Evolutionary conservation across 768 basidiomycete species (phyloP).

Genomic region (Mycena epipterygia): DNA sequence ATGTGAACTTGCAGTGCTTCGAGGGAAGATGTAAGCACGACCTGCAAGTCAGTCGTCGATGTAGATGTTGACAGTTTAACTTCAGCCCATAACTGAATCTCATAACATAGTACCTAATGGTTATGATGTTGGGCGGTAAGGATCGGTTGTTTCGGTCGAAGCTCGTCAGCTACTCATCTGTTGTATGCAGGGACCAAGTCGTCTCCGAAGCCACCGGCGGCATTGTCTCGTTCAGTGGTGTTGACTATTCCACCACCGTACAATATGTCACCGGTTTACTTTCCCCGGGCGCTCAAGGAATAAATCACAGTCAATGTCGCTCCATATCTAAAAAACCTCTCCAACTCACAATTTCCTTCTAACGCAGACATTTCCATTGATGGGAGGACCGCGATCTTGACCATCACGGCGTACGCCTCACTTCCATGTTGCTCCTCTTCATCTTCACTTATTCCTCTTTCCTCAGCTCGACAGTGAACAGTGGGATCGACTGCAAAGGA

Average conservation of each 20-base stretch:
- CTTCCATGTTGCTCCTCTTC: background rate
- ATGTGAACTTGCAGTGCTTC: conserved; percentile 16
- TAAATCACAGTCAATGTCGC: conserved; percentile 59
- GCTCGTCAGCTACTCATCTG: background rate
- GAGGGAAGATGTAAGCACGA: conserved; percentile 20
- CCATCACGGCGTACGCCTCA: conserved; percentile 50
- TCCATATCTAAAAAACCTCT: background rate
- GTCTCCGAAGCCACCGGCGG: conserved; percentile 22
- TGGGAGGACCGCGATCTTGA: conserved; percentile 58
- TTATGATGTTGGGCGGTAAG: conserved; percentile 57
- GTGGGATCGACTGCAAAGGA: conserved; percentile 32
- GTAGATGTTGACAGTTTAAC: background rate
- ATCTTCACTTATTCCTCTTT: background rate
- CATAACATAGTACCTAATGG: conserved; percentile 60
- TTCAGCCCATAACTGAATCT: conserved; percentile 25
- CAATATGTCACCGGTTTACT: conserved; percentile 58
- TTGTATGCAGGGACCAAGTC: conserved; percentile 17
- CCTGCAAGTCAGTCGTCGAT: background rate
- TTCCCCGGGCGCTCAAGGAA: conserved; percentile 50
- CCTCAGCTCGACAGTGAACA: background rate
- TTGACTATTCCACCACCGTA: conserved; percentile 37
- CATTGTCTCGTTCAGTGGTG: conserved; percentile 38
- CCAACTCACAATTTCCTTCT: background rate
- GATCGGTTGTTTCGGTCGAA: background rate
- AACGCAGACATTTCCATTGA: conserved; percentile 59